These are phyloP conservation scores for Nicotiana otophora DNA, from an alignment of 257 asterid species.

Conservation along the genomic window DNA sequence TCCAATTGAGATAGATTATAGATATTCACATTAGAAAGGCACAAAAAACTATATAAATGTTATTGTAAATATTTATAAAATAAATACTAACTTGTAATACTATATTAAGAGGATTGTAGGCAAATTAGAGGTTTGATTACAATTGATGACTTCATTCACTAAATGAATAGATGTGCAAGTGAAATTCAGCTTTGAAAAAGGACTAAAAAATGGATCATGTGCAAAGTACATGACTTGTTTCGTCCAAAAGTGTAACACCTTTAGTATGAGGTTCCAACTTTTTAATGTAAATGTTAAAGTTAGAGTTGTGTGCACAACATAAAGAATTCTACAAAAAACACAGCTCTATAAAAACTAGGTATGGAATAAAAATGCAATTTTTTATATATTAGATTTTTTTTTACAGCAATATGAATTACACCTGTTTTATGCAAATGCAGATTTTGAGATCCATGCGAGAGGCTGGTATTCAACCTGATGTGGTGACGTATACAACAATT, in stretches of 20 bases:
- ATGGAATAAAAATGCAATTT: neutral
- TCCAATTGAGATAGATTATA: neutral
- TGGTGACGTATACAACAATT: slow-evolving; percentile 79
- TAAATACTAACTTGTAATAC: neutral
- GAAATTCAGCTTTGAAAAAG: neutral
- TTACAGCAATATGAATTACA: slow-evolving; percentile 1
- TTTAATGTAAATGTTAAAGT: neutral
- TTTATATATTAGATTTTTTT: neutral
- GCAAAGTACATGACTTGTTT: neutral
- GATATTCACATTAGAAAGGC: neutral
- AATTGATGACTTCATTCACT: neutral
- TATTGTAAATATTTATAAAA: neutral
- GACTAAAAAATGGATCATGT: neutral
- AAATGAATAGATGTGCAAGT: neutral
- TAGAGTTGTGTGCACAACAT: neutral
- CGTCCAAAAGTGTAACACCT: neutral
- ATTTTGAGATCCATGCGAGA: slow-evolving; percentile 73
- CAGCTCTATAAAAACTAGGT: neutral
- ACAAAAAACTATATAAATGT: neutral
- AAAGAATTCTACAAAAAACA: neutral
- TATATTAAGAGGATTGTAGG: neutral
- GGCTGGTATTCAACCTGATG: slow-evolving; percentile 84
- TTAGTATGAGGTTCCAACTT: neutral
- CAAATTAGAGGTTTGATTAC: neutral
- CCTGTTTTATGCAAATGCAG: slow-evolving; percentile 44